Evolutionary conservation across 345 rosid genomes (phyloP).

Genomic region (Cardiospermum halicacabum): DNA sequence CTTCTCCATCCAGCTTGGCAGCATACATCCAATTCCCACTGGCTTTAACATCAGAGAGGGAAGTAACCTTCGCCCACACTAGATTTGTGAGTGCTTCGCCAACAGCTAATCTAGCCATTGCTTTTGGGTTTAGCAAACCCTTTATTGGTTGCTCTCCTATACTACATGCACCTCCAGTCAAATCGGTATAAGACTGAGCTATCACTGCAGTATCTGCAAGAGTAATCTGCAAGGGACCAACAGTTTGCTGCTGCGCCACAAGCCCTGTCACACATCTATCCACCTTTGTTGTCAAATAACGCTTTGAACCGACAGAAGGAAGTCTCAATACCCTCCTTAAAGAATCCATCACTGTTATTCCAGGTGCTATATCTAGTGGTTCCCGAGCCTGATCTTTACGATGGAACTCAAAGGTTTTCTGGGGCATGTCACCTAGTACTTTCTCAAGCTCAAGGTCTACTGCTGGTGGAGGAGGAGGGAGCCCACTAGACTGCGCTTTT

Average conservation of each 20-base stretch:
- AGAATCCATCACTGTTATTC: slow-evolving; percentile 70
- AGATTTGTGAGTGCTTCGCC: slow-evolving; percentile 95
- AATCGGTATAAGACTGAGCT: slow-evolving; percentile 70
- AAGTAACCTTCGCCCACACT: slow-evolving; percentile 86
- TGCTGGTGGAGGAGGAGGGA: slow-evolving; percentile 75
- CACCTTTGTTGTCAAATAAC: slow-evolving; percentile 87
- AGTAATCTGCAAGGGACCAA: slow-evolving; percentile 87
- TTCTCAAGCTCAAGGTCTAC: slow-evolving; percentile 92
- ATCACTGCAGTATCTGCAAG: slow-evolving; percentile 97
- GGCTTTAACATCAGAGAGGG: slow-evolving; percentile 87
- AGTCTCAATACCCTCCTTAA: slow-evolving; percentile 80
- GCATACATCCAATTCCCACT: slow-evolving; percentile 99
- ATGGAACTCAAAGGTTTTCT: slow-evolving; percentile 70
- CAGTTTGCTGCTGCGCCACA: slow-evolving; percentile 97
- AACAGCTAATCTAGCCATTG: slow-evolving; percentile 94
- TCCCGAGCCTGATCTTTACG: slow-evolving; percentile 46
- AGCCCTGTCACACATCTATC: slow-evolving; percentile 96
- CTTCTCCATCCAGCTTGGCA: slow-evolving; percentile 95
- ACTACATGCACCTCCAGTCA: slow-evolving; percentile 89
- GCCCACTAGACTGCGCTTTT: slow-evolving; percentile 46
- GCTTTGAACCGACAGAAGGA: slow-evolving; percentile 78
- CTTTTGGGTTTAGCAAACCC: slow-evolving; percentile 79
- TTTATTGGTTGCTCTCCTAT: slow-evolving; percentile 94
- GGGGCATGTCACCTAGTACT: slow-evolving; percentile 96
- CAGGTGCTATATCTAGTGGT: slow-evolving; percentile 87